Evolutionary conservation across 345 rosid species (phyloP).

Genomic region (Geranium brycei): DNA sequence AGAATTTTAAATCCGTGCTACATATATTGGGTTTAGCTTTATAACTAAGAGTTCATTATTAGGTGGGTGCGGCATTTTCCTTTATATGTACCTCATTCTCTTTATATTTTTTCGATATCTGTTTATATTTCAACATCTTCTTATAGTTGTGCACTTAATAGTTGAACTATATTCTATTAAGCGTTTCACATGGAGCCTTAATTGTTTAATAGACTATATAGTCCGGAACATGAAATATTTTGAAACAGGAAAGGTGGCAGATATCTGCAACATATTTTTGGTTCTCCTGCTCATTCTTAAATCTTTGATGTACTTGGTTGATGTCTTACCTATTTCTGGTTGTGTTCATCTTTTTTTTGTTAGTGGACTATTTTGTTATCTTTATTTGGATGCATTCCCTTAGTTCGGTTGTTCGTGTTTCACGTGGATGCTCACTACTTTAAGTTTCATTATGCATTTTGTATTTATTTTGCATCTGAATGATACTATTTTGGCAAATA

Average conservation of each 20-base stretch:
- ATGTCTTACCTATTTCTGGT: neutral
- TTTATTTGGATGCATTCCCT: neutral
- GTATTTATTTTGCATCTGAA: neutral
- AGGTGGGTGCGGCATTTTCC: no score
- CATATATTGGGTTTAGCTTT: no score
- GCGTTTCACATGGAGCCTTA: no score
- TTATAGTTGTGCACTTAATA: no score
- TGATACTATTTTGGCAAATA: constrained; percentile 1
- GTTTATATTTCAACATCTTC: neutral
- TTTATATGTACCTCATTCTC: no score
- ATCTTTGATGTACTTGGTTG: neutral
- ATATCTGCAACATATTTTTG: neutral
- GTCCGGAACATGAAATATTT: neutral
- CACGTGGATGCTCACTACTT: neutral
- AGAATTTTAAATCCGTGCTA: no score
- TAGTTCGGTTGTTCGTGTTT: neutral
- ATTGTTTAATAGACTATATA: neutral
- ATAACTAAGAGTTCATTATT: no score
- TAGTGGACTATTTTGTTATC: neutral
- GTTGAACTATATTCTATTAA: no score
- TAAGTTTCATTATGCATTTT: neutral
- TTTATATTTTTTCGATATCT: no score
- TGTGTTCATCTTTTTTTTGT: neutral
- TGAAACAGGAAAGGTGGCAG: neutral
- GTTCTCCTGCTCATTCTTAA: neutral